Conservation (phyloP, 2,329 filamentous ascomycete genomes). For the Calcarisporium arbuscula region DNA sequence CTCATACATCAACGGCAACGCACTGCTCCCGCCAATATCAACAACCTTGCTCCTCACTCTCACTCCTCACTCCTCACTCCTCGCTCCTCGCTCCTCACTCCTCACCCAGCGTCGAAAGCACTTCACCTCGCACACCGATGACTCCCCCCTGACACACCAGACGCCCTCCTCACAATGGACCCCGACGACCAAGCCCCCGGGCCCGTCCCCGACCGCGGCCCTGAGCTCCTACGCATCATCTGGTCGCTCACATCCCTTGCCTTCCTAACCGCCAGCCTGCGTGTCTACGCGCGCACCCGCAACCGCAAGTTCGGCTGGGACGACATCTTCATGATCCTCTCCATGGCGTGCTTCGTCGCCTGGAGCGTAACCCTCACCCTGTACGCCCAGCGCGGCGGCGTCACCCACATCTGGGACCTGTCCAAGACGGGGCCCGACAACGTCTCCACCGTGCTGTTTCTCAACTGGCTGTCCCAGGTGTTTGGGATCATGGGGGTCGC, state of each 20-base stretch:
- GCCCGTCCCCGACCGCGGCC: constrained; percentile 10
- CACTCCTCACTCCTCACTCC: no score
- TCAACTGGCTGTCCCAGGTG: constrained; percentile 15
- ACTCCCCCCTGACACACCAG: no score
- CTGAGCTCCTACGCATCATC: constrained; percentile 7
- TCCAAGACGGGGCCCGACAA: constrained; percentile 13
- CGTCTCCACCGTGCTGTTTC: constrained; percentile 12
- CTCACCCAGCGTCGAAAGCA: no score
- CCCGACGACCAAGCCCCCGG: not conserved
- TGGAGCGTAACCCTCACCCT: constrained; percentile 13
- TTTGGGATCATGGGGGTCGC: constrained; percentile 16
- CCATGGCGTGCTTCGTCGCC: constrained; percentile 15
- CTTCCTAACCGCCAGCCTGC: constrained; percentile 8
- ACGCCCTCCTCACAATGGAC: not conserved
- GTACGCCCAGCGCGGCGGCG: constrained; percentile 12
- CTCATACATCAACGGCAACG: no score
- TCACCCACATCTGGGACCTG: constrained; percentile 11
- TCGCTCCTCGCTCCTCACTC: no score
- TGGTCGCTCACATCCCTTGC: constrained; percentile 13
- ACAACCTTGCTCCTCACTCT: no score
- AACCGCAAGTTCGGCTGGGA: constrained; percentile 14
- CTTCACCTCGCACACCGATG: no score
- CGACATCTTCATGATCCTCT: constrained; percentile 13
- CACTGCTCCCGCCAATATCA: no score
- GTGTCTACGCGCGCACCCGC: constrained; percentile 9